Conservation (phyloP, 2,329 filamentous ascomycete species). For the Ilyonectria robusta region DNA sequence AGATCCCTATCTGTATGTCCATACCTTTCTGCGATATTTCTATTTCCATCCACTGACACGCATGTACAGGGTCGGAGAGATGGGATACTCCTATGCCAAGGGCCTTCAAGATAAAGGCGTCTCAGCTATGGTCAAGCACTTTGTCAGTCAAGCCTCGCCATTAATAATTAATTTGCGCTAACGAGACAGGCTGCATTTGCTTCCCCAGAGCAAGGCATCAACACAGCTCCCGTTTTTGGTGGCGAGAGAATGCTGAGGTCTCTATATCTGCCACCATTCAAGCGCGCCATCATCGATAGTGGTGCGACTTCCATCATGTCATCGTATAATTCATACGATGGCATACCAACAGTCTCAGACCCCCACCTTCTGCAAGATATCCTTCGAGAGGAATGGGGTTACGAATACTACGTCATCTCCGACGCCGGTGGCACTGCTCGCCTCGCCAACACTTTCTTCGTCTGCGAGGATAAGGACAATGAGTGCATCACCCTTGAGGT, state of each 20-base stretch:
- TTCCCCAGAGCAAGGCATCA: constrained; percentile 79
- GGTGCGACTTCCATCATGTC: constrained; percentile 80
- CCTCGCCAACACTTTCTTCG: constrained; percentile 73
- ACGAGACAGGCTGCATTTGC: constrained; percentile 69
- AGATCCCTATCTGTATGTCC: constrained; percentile 71
- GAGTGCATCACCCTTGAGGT: constrained; percentile 74
- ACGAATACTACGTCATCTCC: constrained; percentile 74
- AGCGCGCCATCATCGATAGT: constrained; percentile 78
- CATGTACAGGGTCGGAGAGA: constrained; percentile 68
- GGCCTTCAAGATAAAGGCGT: constrained; percentile 76
- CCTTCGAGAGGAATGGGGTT: constrained; percentile 80
- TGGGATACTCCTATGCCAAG: constrained; percentile 70
- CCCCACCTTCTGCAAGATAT: constrained; percentile 77
- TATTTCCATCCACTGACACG: constrained; percentile 24
- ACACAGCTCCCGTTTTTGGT: constrained; percentile 72
- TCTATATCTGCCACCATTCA: constrained; percentile 73
- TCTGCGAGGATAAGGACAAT: constrained; percentile 73
- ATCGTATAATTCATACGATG: constrained; percentile 82
- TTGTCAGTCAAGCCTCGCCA: constrained; percentile 57
- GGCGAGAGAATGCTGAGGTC: constrained; percentile 68
- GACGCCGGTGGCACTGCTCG: constrained; percentile 81
- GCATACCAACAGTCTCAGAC: constrained; percentile 77
- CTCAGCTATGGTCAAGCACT: constrained; percentile 82
- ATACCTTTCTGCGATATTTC: not conserved
- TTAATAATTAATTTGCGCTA: not conserved